Percentiles rank a stretch among this genome's conserved stretches.
Evolutionary conservation across 495 filamentous ascomycete genomes (phyloP).

Genomic region (Aspergillus wentii): DNA sequence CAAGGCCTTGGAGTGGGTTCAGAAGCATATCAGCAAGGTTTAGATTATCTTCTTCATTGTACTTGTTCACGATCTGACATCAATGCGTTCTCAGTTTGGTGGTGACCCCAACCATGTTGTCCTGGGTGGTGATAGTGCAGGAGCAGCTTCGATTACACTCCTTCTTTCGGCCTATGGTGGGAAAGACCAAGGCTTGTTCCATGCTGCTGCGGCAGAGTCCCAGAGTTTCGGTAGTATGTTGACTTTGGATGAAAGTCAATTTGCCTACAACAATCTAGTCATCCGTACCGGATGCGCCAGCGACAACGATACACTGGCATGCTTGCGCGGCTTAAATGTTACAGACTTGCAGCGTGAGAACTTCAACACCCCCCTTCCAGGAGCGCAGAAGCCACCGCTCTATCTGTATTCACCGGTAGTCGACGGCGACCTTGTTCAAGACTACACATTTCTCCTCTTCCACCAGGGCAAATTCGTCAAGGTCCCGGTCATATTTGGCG

Average conservation of each 20-base stretch:
- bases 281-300: conserved; percentile 48
- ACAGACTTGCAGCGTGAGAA: conserved; percentile 49
- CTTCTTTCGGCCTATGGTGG: conserved; percentile 62
- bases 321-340: conserved; percentile 50
- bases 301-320: conserved; percentile 45
- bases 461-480: conserved; percentile 56
- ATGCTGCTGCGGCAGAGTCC: conserved; percentile 59
- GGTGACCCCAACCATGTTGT: conserved; percentile 68
- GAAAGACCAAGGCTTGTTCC: conserved; percentile 51
- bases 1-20: conserved; percentile 64
- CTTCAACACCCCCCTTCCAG: conserved; percentile 50
- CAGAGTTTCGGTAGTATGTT: conserved; percentile 60
- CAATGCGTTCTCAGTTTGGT: conserved; percentile 52
- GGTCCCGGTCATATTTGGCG: conserved; percentile 66
- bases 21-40: conserved; percentile 55
- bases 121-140: conserved; percentile 68
- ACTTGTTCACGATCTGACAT: conserved; percentile 4
- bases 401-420: conserved; percentile 57
- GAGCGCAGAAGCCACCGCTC: conserved; percentile 39
- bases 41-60: conserved; percentile 3
- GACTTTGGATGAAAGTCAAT: conserved; percentile 57
- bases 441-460: conserved; percentile 57
- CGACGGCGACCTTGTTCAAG: conserved; percentile 53
- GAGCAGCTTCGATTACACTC: conserved; percentile 60
- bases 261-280: conserved; percentile 60